Percentiles rank a stretch among this genome's conserved stretches.
Conservation (phyloP, 192 early-diverging fungal genomes). For the Entrophospora sp. region DNA sequence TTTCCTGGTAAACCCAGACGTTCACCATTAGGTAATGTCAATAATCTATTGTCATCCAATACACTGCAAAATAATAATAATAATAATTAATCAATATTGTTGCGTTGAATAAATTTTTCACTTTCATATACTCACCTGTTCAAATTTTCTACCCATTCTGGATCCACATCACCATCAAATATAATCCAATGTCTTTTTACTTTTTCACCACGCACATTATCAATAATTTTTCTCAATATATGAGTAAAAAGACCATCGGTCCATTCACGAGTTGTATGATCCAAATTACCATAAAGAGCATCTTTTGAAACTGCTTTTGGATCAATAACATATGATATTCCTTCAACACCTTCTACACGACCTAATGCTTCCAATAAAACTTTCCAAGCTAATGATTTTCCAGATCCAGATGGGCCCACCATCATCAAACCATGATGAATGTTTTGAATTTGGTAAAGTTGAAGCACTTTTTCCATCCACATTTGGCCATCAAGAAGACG, state of each 20-base stretch:
- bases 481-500: constrained; percentile 63
- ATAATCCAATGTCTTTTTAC: constrained; percentile 96
- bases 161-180: constrained; percentile 99
- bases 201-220: constrained; percentile 95
- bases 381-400: constrained; percentile 90
- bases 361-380: constrained; percentile 86
- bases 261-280: constrained; percentile 98
- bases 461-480: constrained; percentile 97
- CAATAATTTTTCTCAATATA: constrained; percentile 93
- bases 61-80: no score
- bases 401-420: constrained; percentile 96
- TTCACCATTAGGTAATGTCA: constrained; percentile 98
- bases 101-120: no score
- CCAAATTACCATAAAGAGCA: constrained; percentile 89
- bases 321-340: constrained; percentile 90
- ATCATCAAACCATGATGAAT: constrained; percentile 99
- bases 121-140: no score
- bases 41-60: constrained; percentile 93
- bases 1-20: constrained; percentile 89
- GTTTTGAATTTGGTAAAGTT: constrained; percentile 96
- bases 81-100: no score
- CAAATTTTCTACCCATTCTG: constrained; percentile 99
- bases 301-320: constrained; percentile 98
- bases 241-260: constrained; percentile 98
- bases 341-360: constrained; percentile 81